Evolutionary conservation across 768 basidiomycete species (phyloP), one percentile per base, ranked within the genome.

Genomic region (Dentipellis fragilis): DNA sequence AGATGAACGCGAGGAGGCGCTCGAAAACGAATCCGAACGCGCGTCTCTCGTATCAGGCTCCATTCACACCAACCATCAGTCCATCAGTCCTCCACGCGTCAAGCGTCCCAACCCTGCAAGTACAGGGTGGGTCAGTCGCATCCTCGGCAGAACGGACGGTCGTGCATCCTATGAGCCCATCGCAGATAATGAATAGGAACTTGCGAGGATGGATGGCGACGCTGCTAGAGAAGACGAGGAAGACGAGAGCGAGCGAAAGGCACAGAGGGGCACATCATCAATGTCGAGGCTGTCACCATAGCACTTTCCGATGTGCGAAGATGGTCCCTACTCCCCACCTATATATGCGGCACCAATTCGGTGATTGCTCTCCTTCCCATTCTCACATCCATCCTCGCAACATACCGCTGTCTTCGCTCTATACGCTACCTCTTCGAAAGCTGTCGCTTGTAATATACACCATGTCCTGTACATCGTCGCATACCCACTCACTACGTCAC

Each of bases 11-110:
- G 80, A 86, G 66, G 84, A 82, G 67, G 72, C 75, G 54, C 65
- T 81, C 22, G 85, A 88, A 60, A 81, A 88, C 57, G 83, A 83
- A 56, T 83, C 83, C 5, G 78, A 80, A 63, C 74, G 77, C 23
- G 75, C 79, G 16, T 85, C 83, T 4, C 73, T 85, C 7, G 71
- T 81, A 59, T 66, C 75, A 42, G 66, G 60, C 57, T 58, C 60
- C 35, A 68, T 64, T 22, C 75, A 74, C n/a, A 70, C 65, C 39
- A 68, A 70, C 57, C 68, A 72, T 57, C 65, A 69, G 57, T 69
- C 72, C 40, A 69, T 72, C 39, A 62, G 61, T 39, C 63, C 69
- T 48, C 52, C 56, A 36, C 59, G 64, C 37, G 19, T 19, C 12
- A 65, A 60, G 64, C 40, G 64, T 63, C 46, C 57, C 51, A 17